These are phyloP conservation scores for Sesbania bispinosa DNA, from an alignment of 306 rosid genomes.

Conservation along the genomic window DNA sequence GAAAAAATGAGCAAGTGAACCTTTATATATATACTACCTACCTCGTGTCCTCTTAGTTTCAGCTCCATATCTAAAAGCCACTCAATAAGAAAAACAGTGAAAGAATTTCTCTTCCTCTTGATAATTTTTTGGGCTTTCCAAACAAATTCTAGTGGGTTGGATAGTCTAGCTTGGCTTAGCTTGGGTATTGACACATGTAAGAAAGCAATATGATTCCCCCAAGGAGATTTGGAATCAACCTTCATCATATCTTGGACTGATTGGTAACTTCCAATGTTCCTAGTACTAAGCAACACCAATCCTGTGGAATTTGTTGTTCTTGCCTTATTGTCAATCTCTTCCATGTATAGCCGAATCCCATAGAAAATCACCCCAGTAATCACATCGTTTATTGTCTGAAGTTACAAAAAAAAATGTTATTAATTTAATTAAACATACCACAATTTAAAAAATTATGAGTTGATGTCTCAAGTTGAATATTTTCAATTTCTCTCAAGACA, in stretches of 20 bases:
- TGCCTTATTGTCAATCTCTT: constrained; percentile 28
- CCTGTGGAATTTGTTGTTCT: constrained; percentile 35
- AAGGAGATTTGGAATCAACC: constrained; percentile 26
- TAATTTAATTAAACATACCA: too few relatives aligned
- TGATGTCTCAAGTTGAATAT: not conserved
- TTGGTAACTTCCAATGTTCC: constrained; percentile 37
- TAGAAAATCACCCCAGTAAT: constrained; percentile 33
- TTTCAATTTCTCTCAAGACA: not conserved
- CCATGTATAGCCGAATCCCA: constrained; percentile 49
- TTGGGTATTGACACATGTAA: constrained; percentile 42
- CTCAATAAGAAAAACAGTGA: constrained; percentile 25
- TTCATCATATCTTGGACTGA: constrained; percentile 47
- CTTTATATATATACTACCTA: not conserved
- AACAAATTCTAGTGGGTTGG: constrained; percentile 48
- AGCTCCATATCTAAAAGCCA: constrained; percentile 31
- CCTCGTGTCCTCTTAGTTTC: constrained; percentile 50
- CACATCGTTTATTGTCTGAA: constrained; percentile 52
- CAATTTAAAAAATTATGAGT: too few relatives aligned
- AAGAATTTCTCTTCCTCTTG: constrained; percentile 43
- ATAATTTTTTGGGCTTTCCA: constrained; percentile 35
- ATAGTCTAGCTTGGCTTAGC: constrained; percentile 8
- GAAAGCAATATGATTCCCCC: constrained; percentile 49
- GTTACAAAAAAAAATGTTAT: too few relatives aligned
- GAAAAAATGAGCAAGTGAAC: not conserved
- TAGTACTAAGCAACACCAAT: constrained; percentile 53